Conservation (phyloP, 352 stramenopile species). For the Thalassiosira mediterranea region DNA sequence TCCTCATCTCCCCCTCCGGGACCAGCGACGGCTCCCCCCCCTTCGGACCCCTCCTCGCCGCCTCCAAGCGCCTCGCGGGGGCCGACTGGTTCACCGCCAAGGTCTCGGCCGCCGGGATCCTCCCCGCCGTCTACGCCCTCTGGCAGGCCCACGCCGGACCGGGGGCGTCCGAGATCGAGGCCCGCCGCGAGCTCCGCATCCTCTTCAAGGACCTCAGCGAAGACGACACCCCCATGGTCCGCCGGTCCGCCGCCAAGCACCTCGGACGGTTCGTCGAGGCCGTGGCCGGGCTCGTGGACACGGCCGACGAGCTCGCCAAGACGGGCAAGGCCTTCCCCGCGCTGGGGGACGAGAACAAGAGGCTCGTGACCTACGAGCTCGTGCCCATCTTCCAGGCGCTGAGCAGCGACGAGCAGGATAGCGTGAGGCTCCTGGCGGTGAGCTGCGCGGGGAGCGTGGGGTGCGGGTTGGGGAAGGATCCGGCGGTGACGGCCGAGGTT, state of each 20-base stretch:
- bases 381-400: constrained; percentile 89
- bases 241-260: constrained; percentile 68
- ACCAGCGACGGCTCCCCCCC: constrained; percentile 23
- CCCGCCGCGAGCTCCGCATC: constrained; percentile 57
- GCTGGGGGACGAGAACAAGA: constrained; percentile 45
- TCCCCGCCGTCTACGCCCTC: constrained; percentile 59
- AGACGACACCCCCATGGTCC: constrained; percentile 83
- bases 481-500: constrained; percentile 50
- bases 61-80: constrained; percentile 64
- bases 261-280: constrained; percentile 65
- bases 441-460: constrained; percentile 88
- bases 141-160: constrained; percentile 37
- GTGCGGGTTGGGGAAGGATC: constrained; percentile 48
- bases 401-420: constrained; percentile 92
- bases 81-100: constrained; percentile 84
- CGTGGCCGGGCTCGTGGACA: constrained; percentile 45
- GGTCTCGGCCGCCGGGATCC: constrained; percentile 70
- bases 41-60: constrained; percentile 44
- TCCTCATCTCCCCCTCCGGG: constrained; percentile 33
- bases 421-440: constrained; percentile 91
- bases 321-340: constrained; percentile 30
- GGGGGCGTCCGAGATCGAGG: constrained; percentile 32
- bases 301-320: constrained; percentile 33
- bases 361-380: constrained; percentile 48
- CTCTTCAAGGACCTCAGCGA: constrained; percentile 78